Evolutionary conservation across 768 basidiomycete species (phyloP).

Genomic region (Termitomyces sp.): DNA sequence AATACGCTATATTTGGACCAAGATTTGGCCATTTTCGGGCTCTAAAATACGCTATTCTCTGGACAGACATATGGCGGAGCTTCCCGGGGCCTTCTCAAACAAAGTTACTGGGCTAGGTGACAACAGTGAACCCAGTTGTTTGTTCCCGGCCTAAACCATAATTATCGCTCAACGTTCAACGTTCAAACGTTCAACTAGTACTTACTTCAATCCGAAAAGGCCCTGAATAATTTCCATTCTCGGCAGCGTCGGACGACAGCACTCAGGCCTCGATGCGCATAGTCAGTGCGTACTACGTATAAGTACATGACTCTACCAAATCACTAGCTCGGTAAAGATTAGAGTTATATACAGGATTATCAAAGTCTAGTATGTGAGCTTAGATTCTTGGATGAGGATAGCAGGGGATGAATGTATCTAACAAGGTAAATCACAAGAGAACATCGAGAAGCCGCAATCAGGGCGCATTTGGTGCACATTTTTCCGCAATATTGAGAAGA

Average conservation of each 20-base stretch:
- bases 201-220: too few species aligned
- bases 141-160: too few species aligned
- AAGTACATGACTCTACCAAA: too few species aligned
- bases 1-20: not conserved
- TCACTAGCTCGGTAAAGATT: not conserved
- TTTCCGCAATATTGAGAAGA: constrained; percentile 46
- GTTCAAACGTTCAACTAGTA: too few species aligned
- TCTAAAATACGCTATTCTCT: not conserved
- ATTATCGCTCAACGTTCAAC: too few species aligned
- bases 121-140: too few species aligned
- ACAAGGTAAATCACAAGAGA: not conserved
- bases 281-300: too few species aligned
- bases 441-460: not conserved
- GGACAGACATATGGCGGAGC: not conserved
- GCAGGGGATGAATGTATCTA: not conserved
- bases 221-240: not conserved
- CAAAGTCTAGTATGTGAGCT: not conserved
- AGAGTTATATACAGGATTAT: not conserved
- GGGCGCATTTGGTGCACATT: not conserved
- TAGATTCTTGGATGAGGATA: not conserved
- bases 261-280: too few species aligned
- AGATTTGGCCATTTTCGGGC: not conserved
- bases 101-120: too few species aligned
- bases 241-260: not conserved
- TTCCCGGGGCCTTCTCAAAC: too few species aligned